phyloP scores from a whole-genome alignment of 352 stramenopile species.

The Pythium grandisporangium region DNA sequence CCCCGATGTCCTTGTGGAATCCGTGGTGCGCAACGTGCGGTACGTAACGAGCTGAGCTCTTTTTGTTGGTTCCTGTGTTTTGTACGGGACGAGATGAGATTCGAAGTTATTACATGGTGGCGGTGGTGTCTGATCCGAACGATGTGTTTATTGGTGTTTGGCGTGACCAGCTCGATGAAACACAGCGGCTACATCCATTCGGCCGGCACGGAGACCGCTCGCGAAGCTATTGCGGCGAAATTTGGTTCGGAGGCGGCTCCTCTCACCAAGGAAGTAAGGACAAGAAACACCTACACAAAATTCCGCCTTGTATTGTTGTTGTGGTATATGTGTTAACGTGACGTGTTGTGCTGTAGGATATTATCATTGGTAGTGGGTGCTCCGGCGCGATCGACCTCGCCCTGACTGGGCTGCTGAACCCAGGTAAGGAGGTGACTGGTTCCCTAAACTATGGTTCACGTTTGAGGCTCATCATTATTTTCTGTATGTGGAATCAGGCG shows the following conservation, averaged over 20 bases:
- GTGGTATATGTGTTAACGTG: too few species aligned
- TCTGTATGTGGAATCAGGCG: too few species aligned
- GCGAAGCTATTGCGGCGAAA: conserved; percentile 82
- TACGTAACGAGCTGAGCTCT: conserved; percentile 14
- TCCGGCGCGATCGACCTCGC: conserved; percentile 92
- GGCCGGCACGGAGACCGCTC: conserved; percentile 73
- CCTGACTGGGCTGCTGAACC: conserved; percentile 85
- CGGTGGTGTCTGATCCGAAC: background rate
- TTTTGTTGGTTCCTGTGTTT: too few species aligned
- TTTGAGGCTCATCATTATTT: too few species aligned
- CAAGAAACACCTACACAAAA: too few species aligned
- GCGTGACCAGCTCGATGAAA: conserved; percentile 45
- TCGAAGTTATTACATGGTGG: too few species aligned
- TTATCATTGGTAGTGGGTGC: conserved; percentile 91
- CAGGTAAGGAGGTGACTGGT: conserved; percentile 11
- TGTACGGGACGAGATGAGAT: background rate
- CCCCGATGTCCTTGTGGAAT: conserved; percentile 79
- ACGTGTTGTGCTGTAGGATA: conserved; percentile 46
- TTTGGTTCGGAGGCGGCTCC: conserved; percentile 48
- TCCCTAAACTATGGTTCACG: background rate
- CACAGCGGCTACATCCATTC: conserved; percentile 93
- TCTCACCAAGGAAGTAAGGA: conserved; percentile 72
- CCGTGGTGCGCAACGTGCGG: conserved; percentile 60
- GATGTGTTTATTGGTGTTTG: background rate
- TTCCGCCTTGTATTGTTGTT: too few species aligned